A percentile compares a stretch with the other conserved stretches of the same genome.
Evolutionary conservation across 768 basidiomycete genomes (phyloP).

Genomic region (Botryobasidium botryosum): DNA sequence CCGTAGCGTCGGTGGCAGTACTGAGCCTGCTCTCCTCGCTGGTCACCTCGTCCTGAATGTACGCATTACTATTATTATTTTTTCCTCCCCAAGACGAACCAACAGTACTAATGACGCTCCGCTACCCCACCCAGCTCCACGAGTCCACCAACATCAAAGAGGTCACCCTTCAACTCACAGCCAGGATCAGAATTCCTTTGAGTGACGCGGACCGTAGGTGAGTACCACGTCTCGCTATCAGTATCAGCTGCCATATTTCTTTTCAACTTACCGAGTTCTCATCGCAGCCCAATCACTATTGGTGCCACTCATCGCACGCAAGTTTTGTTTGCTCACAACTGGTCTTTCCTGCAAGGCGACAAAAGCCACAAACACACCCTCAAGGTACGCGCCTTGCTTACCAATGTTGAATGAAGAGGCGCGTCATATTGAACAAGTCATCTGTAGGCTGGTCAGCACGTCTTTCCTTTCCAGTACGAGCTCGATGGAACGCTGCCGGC

Average conservation of each 20-base stretch:
- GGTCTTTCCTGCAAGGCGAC: slow-evolving; percentile 82
- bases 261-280: not conserved
- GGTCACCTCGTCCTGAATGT: slow-evolving; percentile 67
- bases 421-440: too few species aligned
- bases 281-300: not conserved
- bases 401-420: not conserved
- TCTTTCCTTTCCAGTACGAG: slow-evolving; percentile 82
- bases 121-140: too few species aligned
- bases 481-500: slow-evolving; percentile 78
- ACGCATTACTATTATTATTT: too few species aligned
- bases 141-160: slow-evolving; percentile 76
- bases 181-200: slow-evolving; percentile 61
- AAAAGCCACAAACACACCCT: slow-evolving; percentile 69
- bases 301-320: not conserved
- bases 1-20: slow-evolving; percentile 64
- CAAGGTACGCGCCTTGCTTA: slow-evolving; percentile 26
- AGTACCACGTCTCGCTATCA: slow-evolving; percentile 7
- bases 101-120: too few species aligned
- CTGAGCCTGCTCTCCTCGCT: slow-evolving; percentile 64
- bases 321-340: slow-evolving; percentile 41
- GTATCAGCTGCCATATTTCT: slow-evolving; percentile 8
- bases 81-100: too few species aligned
- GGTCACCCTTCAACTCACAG: slow-evolving; percentile 67
- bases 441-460: slow-evolving; percentile 68
- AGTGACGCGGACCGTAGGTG: slow-evolving; percentile 22